Base-by-base conservation (phyloP, 1,284 basidiomycete species). In the Ustilago loliicola region DNA sequence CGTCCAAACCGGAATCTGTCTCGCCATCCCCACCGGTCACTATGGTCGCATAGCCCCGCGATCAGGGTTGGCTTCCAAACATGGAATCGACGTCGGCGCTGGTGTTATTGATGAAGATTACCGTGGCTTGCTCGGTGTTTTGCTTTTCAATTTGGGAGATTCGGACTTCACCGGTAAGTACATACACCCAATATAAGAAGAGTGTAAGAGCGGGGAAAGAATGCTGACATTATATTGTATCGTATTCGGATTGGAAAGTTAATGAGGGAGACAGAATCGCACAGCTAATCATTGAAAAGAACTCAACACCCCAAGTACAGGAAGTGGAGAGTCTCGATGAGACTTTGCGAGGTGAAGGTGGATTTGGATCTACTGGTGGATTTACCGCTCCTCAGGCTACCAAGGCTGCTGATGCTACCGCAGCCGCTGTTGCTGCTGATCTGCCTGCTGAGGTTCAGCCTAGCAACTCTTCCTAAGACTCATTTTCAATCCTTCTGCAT, bases 71-170 rank as follows among this genome's bases (percentile, higher is more conserved):
- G 96, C 96, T 4, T 93, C 93, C 29, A 99, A 99, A 87, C 95
- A 94, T 87, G 94, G 95, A 90, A 98, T 99, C 72, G 93, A 97
- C 86, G 96, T 94, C 0, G 96, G 96, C 1, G 97, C 96, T 6
- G 96, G 96, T 38, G 96, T 99, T 21, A 91, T 99, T 66, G 97
- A 99, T 80, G 93, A 94, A 13, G 96, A 99, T 87, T 99, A 99
- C 87, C 91, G 97, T 42, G 96, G 97, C 5, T 89, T 92, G 9
- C 90, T 99, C 62, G 95, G 93, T 85, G 94, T 98, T n/a, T 89
- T 99, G 29, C 89, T 99, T 40, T 98, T 96, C 90, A 99, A 99
- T 86, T 90, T 93, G 67, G 79, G 80, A 10, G 93, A 96, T 81
- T 88, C 91, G 72, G 94, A 97, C 83, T 98, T 98, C 84, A 88